phyloP scores from a whole-genome alignment of 768 basidiomycete species.

The Boletus eberwhitei region DNA sequence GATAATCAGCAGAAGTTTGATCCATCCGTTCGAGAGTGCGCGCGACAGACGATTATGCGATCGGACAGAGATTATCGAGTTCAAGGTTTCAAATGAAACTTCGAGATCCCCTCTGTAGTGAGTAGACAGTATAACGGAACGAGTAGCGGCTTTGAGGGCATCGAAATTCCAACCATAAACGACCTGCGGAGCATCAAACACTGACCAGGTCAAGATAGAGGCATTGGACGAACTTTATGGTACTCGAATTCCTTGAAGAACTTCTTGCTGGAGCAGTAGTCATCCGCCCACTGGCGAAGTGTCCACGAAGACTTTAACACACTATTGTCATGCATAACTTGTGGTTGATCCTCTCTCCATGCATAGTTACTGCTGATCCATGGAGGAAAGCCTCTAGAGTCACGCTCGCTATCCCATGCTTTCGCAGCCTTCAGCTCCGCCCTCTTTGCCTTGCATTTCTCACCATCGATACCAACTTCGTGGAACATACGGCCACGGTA shows the following conservation, averaged over 20 bases:
- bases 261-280: slow-evolving; percentile 70
- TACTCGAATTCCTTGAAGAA: slow-evolving; percentile 77
- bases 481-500: slow-evolving; percentile 61
- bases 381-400: slow-evolving; percentile 48
- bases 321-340: slow-evolving; percentile 19
- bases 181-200: slow-evolving; percentile 37
- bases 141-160: slow-evolving; percentile 38
- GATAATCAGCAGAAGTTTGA: slow-evolving; percentile 66
- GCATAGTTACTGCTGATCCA: slow-evolving; percentile 39
- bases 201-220: not conserved
- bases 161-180: slow-evolving; percentile 59
- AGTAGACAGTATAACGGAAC: slow-evolving; percentile 37
- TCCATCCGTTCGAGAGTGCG: slow-evolving; percentile 65
- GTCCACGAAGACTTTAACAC: slow-evolving; percentile 55
- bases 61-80: slow-evolving; percentile 57
- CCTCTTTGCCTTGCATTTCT: slow-evolving; percentile 39
- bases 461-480: slow-evolving; percentile 45
- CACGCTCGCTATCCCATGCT: slow-evolving; percentile 44
- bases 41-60: slow-evolving; percentile 66
- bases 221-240: slow-evolving; percentile 46
- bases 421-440: slow-evolving; percentile 42
- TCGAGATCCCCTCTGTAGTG: slow-evolving; percentile 35
- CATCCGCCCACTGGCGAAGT: slow-evolving; percentile 77
- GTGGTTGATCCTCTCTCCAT: slow-evolving; percentile 32
- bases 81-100: slow-evolving; percentile 48